Percentiles rank a stretch among this genome's conserved stretches.
phyloP scores from a whole-genome alignment of 805 yeast species.

The Candida xyloterini region DNA sequence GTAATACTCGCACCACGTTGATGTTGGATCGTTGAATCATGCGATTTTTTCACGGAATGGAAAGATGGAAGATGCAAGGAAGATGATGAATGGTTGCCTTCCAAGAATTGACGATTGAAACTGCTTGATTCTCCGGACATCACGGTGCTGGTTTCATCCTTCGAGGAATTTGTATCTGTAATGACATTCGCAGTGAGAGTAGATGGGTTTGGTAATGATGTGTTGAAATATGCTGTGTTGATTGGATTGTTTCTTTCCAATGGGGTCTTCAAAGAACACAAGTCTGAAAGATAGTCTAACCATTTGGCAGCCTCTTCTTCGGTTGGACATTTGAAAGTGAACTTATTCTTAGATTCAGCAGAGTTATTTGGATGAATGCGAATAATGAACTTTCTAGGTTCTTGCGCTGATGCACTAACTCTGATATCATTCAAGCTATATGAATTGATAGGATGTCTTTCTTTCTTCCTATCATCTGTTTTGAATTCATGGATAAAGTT shows the following conservation, averaged over 20 bases:
- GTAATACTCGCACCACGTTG: constrained; percentile 15
- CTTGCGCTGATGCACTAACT: constrained; percentile 34
- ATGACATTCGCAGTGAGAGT: constrained; percentile 4
- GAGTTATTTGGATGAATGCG: constrained; percentile 33
- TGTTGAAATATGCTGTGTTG: constrained; percentile 20
- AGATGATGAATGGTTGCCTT: constrained; percentile 18
- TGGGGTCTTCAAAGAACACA: constrained; percentile 46
- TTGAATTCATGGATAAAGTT: constrained; percentile 67
- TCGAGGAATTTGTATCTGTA: constrained; percentile 9
- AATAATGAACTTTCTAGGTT: constrained; percentile 37
- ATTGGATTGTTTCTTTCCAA: constrained; percentile 49
- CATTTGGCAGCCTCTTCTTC: constrained; percentile 46
- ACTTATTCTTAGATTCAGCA: constrained; percentile 26
- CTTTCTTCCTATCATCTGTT: constrained; percentile 52
- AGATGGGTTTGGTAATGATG: constrained; percentile 11
- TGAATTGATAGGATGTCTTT: constrained; percentile 44
- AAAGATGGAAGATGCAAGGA: constrained; percentile 26
- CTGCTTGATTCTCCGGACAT: constrained; percentile 6
- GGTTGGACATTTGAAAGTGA: constrained; percentile 43
- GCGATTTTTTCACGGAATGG: constrained; percentile 21
- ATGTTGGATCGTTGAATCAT: constrained; percentile 6
- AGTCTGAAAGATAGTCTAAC: constrained; percentile 52
- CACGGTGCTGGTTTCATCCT: constrained; percentile 15
- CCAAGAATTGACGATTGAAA: constrained; percentile 8
- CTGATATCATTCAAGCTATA: constrained; percentile 35